Conservation (phyloP, 148 eudicot species). For the Heliosperma pusillum region DNA sequence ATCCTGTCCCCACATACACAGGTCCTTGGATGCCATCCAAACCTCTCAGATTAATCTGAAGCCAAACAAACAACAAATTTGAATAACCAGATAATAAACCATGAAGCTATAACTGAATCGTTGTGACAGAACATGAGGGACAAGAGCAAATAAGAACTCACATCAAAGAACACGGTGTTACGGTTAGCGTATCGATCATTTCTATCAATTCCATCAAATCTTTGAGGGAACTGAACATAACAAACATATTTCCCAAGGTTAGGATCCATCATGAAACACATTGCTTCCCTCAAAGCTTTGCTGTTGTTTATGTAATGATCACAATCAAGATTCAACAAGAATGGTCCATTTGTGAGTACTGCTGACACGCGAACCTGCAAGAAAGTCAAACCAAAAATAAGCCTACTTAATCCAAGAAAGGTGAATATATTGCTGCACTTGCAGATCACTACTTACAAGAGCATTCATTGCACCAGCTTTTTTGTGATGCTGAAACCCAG, state of each 20-base stretch:
- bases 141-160: slow-evolving; percentile 34
- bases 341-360: slow-evolving; percentile 85
- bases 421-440: background rate
- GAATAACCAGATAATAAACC: background rate
- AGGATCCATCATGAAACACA: slow-evolving; percentile 99
- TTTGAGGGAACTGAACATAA: slow-evolving; percentile 90
- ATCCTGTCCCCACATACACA: slow-evolving; percentile 82
- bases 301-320: slow-evolving; percentile 94
- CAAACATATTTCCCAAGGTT: slow-evolving; percentile 87
- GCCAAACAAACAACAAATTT: background rate
- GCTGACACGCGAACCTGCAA: slow-evolving; percentile 76
- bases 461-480: slow-evolving; percentile 99
- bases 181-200: slow-evolving; percentile 87
- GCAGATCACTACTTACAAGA: slow-evolving; percentile 44
- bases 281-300: slow-evolving; percentile 87
- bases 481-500: slow-evolving; percentile 88
- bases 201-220: slow-evolving; percentile 92
- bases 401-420: background rate
- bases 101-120: background rate
- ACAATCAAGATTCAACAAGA: slow-evolving; percentile 83
- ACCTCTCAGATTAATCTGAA: slow-evolving; percentile 87
- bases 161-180: slow-evolving; percentile 92
- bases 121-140: background rate
- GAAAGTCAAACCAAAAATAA: background rate
- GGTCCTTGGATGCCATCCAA: slow-evolving; percentile 95